Evolutionary conservation across 805 yeast genomes (phyloP), one percentile per base, ranked within the genome.

Genomic region (Starmerella kuoi): DNA sequence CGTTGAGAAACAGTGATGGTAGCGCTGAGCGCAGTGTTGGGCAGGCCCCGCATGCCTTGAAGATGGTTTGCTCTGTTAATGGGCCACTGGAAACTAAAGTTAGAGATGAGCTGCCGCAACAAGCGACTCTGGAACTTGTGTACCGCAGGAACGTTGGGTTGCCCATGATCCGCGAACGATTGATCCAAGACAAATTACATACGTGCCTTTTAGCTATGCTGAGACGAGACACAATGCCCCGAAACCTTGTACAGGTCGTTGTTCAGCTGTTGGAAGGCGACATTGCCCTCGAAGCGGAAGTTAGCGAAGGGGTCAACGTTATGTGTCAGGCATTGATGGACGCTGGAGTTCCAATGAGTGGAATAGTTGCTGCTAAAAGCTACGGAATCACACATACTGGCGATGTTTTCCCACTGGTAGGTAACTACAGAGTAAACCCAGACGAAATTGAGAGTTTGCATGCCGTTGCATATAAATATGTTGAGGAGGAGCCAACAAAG

Each of bases 61-160:
- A 42, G 23, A 26, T 49, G 3, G 61, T 87, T 2, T 74, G 79
- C 33, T 76, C 95, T 0, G 87, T 88, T 1, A 72, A 87, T 1
- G 98, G 98, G 0, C 98, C 98, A 0, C 71, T 88, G 24, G 96
- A 88, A 55, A 77, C 84, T 9, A 79, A 78, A 57, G 61, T 74
- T 12, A 72, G 88, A 52, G 94, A 86, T 56, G 97, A 88, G 58
- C 60, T 77, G 26, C 95, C 96, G 9, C 77, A 81, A 14, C 66
- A 69, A 35, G 79, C 88, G 14, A 76, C 83, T 15, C 59, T 91
- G 15, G 95, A 86, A 59, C 70, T 91, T 6, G 72, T 75, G 18
- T 76, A 87, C 2, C 67, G 86, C 31, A 95, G 97, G 1, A 74
- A 79, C 19, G 63, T 67, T 12, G 97, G 96, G 1, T 69, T 79